Conservation (phyloP, 2,329 filamentous ascomycete species). For the Trichoderma gracile region DNA sequence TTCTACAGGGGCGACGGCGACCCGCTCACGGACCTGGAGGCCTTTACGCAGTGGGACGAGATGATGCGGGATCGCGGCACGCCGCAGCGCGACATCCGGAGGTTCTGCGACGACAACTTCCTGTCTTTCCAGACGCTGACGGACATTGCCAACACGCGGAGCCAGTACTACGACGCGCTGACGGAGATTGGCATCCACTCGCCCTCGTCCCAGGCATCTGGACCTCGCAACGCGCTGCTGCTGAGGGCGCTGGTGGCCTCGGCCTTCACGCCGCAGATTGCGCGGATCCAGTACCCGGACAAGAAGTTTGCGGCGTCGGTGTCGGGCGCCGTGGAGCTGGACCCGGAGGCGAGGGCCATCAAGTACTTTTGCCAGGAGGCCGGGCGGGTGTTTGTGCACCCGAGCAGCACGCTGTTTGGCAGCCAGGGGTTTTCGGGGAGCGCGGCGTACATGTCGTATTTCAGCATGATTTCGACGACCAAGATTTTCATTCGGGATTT, state of each 20-base stretch:
- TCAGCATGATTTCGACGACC: constrained; percentile 85
- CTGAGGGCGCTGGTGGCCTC: constrained; percentile 71
- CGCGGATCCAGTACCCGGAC: constrained; percentile 88
- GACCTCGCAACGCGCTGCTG: constrained; percentile 47
- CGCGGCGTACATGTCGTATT: constrained; percentile 82
- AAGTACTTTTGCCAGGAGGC: constrained; percentile 89
- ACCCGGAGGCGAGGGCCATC: constrained; percentile 88
- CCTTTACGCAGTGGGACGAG: constrained; percentile 80
- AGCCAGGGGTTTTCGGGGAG: constrained; percentile 74
- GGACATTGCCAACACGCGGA: constrained; percentile 83
- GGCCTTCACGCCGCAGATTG: constrained; percentile 81
- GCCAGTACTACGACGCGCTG: constrained; percentile 82
- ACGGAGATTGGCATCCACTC: constrained; percentile 80
- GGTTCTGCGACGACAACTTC: constrained; percentile 84
- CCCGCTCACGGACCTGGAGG: constrained; percentile 80
- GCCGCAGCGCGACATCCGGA: constrained; percentile 63
- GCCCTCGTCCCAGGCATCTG: constrained; percentile 35
- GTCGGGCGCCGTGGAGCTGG: constrained; percentile 86
- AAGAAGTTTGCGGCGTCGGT: constrained; percentile 91
- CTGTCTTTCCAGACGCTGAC: constrained; percentile 79
- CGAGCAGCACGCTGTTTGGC: constrained; percentile 81
- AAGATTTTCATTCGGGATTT: constrained; percentile 92
- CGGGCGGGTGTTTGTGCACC: constrained; percentile 89
- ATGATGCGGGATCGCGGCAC: constrained; percentile 56
- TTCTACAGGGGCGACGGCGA: constrained; percentile 84